Percentiles rank a stretch among this genome's conserved stretches.
phyloP scores from a whole-genome alignment of 371 early-diverging fungal species.

The Apophysomyces trapeziformis region DNA sequence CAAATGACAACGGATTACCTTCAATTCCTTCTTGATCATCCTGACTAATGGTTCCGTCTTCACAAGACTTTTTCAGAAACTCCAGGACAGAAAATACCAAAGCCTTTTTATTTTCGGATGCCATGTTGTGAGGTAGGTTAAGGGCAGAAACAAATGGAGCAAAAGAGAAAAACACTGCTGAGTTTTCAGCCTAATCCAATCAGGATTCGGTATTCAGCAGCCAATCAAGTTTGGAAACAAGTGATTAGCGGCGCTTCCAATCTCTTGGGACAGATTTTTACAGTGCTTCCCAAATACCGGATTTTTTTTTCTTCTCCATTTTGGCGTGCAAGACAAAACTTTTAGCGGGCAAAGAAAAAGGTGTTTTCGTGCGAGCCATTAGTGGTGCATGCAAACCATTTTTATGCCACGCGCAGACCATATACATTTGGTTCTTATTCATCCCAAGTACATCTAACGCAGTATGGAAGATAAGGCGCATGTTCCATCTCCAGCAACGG shows the following conservation, averaged over 20 bases:
- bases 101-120: slow-evolving; percentile 71
- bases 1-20: slow-evolving; percentile 52
- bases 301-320: too few relatives aligned
- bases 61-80: slow-evolving; percentile 80
- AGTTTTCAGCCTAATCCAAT: background rate
- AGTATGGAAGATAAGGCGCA: too few relatives aligned
- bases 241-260: background rate
- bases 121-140: slow-evolving; percentile 21
- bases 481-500: too few relatives aligned
- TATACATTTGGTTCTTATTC: too few relatives aligned
- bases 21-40: slow-evolving; percentile 93
- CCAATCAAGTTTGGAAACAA: background rate
- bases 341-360: too few relatives aligned
- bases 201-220: background rate
- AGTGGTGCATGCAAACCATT: too few relatives aligned
- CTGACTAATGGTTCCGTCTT: slow-evolving; percentile 75
- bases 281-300: too few relatives aligned
- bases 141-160: background rate
- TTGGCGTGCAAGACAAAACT: too few relatives aligned
- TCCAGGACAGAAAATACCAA: slow-evolving; percentile 91
- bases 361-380: too few relatives aligned
- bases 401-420: too few relatives aligned
- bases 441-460: too few relatives aligned
- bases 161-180: background rate
- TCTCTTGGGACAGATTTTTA: too few relatives aligned